Evolutionary conservation across 139 green algal species (phyloP).

Genomic region (Astrephomene gubernaculifera): DNA sequence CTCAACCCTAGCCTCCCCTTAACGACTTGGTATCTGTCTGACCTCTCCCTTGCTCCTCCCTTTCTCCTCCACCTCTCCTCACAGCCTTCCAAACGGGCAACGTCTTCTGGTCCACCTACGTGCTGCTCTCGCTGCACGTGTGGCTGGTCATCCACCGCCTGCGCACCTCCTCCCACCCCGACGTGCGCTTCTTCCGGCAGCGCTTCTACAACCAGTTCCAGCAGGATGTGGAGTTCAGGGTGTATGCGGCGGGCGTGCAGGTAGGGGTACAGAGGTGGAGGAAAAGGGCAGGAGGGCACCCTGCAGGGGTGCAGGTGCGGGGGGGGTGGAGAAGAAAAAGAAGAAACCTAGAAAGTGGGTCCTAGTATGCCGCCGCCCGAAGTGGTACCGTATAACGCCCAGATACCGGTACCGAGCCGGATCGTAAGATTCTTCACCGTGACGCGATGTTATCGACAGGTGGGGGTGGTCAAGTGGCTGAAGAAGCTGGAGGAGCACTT

Average conservation of each 20-base stretch:
- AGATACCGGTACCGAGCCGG: too few relatives aligned
- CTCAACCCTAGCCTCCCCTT: too few relatives aligned
- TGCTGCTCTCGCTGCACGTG: constrained; percentile 61
- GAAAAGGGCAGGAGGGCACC: too few relatives aligned
- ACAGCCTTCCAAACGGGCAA: constrained; percentile 34
- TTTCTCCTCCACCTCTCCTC: too few relatives aligned
- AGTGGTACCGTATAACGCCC: background rate
- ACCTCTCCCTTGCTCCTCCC: too few relatives aligned
- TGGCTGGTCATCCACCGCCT: constrained; percentile 66
- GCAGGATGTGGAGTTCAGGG: constrained; percentile 61
- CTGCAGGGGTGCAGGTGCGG: constrained; percentile 54
- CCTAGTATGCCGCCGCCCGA: background rate
- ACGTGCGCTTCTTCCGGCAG: constrained; percentile 47
- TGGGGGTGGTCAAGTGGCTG: constrained; percentile 65
- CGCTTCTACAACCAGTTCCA: constrained; percentile 66
- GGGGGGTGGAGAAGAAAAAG: background rate
- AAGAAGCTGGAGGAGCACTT: constrained; percentile 66
- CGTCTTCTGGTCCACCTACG: constrained; percentile 60
- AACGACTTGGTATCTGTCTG: too few relatives aligned
- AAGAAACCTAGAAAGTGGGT: too few relatives aligned
- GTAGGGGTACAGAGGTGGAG: background rate
- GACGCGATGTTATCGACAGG: too few relatives aligned
- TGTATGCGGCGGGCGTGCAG: constrained; percentile 55
- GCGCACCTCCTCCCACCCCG: background rate
- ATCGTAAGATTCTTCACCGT: too few relatives aligned